Evolutionary conservation across 495 filamentous ascomycete species (phyloP).

Genomic region (Trichoderma gamsii): DNA sequence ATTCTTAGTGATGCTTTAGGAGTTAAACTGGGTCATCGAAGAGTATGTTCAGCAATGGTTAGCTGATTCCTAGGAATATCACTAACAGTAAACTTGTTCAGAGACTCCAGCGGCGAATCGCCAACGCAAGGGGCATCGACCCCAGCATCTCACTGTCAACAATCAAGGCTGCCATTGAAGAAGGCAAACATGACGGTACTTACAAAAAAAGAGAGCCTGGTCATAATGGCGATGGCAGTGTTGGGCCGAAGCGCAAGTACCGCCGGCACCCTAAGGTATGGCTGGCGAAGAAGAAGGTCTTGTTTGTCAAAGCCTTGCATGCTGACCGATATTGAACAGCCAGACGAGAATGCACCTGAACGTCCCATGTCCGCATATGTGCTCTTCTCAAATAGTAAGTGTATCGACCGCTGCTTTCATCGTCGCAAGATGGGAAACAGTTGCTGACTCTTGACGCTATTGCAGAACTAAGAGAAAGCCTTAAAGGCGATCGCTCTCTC

Average conservation of each 20-base stretch:
- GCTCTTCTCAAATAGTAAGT: constrained; percentile 74
- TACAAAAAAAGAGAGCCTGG: not conserved
- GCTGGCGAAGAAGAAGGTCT: not conserved
- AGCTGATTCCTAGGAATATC: not conserved
- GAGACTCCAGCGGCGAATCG: constrained; percentile 49
- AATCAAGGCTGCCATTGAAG: not conserved
- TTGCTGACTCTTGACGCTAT: not conserved
- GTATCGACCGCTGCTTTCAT: not conserved
- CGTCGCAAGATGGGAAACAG: not conserved
- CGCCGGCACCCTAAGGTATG: constrained; percentile 70
- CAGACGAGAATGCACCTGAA: constrained; percentile 72
- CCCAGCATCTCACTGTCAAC: constrained; percentile 40
- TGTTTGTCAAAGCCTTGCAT: not conserved
- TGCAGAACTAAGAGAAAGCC: constrained; percentile 65
- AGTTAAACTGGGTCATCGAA: constrained; percentile 72
- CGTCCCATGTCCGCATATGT: constrained; percentile 75
- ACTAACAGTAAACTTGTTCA: constrained; percentile 24
- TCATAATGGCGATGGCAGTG: constrained; percentile 21
- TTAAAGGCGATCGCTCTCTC: constrained; percentile 59
- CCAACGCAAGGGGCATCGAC: constrained; percentile 53
- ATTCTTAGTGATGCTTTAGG: constrained; percentile 53
- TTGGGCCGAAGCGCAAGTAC: constrained; percentile 61
- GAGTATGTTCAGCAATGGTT: constrained; percentile 45
- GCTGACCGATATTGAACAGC: constrained; percentile 32
- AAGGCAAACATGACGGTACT: not conserved